Percentiles rank a stretch among this genome's conserved stretches.
phyloP scores from a whole-genome alignment of 345 rosid genomes.

The Arabis hirsuta region DNA sequence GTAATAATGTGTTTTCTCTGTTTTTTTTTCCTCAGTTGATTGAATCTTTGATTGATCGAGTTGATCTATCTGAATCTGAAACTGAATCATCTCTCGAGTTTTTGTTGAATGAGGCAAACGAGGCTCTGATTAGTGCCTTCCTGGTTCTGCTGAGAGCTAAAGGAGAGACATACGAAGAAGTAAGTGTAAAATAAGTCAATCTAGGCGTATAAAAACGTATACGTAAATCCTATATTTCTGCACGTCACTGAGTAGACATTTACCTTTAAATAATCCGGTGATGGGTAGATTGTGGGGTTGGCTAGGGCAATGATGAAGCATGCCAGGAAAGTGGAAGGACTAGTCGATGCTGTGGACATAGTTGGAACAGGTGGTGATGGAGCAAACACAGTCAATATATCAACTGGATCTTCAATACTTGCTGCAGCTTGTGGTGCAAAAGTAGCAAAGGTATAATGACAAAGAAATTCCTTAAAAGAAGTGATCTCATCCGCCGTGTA shows the following conservation, averaged over 20 bases:
- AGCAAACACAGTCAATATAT: constrained; percentile 91
- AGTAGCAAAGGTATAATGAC: constrained; percentile 77
- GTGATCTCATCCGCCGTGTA: no score
- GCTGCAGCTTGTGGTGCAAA: constrained; percentile 97
- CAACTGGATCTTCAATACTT: constrained; percentile 90
- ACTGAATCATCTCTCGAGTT: constrained; percentile 74
- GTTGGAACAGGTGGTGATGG: constrained; percentile 99
- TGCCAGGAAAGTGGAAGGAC: constrained; percentile 79
- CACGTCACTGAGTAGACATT: constrained; percentile 2
- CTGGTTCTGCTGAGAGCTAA: constrained; percentile 88
- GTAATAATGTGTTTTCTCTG: constrained; percentile 13
- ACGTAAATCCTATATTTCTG: not conserved
- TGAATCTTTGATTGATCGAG: constrained; percentile 64
- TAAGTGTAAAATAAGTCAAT: constrained; percentile 40
- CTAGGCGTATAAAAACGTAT: not conserved
- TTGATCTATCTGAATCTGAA: constrained; percentile 74
- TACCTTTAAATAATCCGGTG: not conserved
- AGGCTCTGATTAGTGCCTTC: constrained; percentile 82
- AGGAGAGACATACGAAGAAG: constrained; percentile 95
- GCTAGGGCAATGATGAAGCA: constrained; percentile 86
- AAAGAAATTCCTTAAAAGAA: not conserved
- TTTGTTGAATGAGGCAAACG: constrained; percentile 63
- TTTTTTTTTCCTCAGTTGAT: constrained; percentile 50
- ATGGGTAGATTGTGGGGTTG: constrained; percentile 72
- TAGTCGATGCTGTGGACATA: constrained; percentile 76